phyloP scores from a whole-genome alignment of 164 flowering plant genomes.

The Santalum album region DNA sequence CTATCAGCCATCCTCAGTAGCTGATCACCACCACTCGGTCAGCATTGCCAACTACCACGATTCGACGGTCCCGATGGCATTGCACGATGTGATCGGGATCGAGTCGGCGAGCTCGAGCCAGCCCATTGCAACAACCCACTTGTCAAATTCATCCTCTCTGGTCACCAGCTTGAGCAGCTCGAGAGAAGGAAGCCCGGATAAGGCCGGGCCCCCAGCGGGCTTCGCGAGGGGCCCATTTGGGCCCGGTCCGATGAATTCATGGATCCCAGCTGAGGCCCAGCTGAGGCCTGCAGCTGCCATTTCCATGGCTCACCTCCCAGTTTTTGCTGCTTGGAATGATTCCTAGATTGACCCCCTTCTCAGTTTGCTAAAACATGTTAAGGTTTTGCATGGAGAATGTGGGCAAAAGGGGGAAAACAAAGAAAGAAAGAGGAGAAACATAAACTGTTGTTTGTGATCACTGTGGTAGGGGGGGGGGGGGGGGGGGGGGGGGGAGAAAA shows the following conservation, averaged over 20 bases:
- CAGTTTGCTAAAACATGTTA: background rate
- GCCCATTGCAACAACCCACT: constrained; percentile 17
- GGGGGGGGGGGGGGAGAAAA: background rate
- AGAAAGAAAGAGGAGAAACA: background rate
- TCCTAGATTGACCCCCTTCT: constrained; percentile 15
- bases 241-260: constrained; percentile 24
- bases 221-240: constrained; percentile 31
- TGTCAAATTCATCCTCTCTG: constrained; percentile 52
- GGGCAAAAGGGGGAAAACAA: background rate
- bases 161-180: constrained; percentile 65
- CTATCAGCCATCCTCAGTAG: constrained; percentile 21
- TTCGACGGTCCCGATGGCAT: constrained; percentile 25
- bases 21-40: constrained; percentile 13
- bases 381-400: constrained; percentile 29
- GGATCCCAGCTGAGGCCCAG: constrained; percentile 46
- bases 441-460: background rate
- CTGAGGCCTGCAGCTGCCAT: constrained; percentile 33
- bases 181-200: constrained; percentile 70
- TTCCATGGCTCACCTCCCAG: constrained; percentile 58
- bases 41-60: constrained; percentile 13
- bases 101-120: constrained; percentile 23
- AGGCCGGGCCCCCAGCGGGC: constrained; percentile 20
- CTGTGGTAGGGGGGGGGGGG: background rate
- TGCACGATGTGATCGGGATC: constrained; percentile 43
- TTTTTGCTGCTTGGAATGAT: constrained; percentile 80